Evolutionary conservation across 345 rosid genomes (phyloP).

Genomic region (Triadica sebifera): DNA sequence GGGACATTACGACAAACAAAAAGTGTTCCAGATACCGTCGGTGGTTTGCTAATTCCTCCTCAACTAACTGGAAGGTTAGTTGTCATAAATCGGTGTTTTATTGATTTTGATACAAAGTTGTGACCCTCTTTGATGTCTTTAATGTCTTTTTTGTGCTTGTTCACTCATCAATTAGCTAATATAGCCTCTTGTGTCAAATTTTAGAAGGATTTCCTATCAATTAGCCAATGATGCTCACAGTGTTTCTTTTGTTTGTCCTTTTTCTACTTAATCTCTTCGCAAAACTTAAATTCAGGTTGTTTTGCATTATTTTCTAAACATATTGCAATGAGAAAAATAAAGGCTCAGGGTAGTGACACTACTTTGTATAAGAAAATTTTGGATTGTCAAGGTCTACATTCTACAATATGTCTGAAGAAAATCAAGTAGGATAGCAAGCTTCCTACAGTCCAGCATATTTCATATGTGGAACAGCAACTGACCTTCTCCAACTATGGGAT

Average conservation of each 20-base stretch:
- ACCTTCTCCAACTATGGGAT: not conserved
- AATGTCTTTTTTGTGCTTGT: not conserved
- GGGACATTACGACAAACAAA: slow-evolving; percentile 49
- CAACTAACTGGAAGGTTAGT: slow-evolving; percentile 85
- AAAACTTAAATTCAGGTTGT: not conserved
- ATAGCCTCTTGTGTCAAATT: not conserved
- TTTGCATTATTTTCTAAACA: not conserved
- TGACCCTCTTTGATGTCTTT: not conserved
- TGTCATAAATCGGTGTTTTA: not conserved
- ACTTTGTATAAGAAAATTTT: not conserved
- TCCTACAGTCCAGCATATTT: not conserved
- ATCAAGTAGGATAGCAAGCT: not conserved
- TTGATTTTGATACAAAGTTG: not conserved
- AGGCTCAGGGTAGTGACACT: not conserved
- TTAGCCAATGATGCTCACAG: not conserved
- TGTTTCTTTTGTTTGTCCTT: not conserved
- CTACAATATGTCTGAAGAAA: not conserved
- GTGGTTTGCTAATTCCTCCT: slow-evolving; percentile 71
- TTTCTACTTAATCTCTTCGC: not conserved
- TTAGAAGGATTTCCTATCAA: not conserved
- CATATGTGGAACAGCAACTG: not conserved
- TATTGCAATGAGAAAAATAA: not conserved
- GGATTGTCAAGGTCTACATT: not conserved
- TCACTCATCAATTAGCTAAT: not conserved
- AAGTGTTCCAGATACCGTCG: slow-evolving; percentile 57